Evolutionary conservation across 2,329 filamentous ascomycete genomes (phyloP), one percentile per base, ranked within the genome.

Genomic region (Colletotrichum sojae): DNA sequence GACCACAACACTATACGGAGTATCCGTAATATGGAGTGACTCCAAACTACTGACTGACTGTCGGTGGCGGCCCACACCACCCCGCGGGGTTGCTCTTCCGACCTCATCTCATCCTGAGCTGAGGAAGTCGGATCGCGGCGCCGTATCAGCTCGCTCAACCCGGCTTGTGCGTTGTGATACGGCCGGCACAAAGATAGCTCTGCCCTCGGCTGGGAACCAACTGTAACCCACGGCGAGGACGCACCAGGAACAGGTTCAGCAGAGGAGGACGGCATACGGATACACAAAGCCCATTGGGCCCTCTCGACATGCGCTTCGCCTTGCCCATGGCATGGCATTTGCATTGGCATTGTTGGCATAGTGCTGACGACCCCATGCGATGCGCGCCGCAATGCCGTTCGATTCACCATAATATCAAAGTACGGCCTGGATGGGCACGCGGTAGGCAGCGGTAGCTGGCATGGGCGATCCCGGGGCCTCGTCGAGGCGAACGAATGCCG

Each of bases 51-150:
- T 10, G 31, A 36, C 31, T 36, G 31, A 36, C 31, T 36, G 31
- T 36, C 31, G 9, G 8, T 36, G 31, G 31, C 31, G 31, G 31
- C 18, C 20, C 20, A 53, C 27, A 54, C 61, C 61, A 27, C 61
- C 45, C 58, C 59, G 36, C 58, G 43, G 54, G 43, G 18, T 64
- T 52, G 31, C n/a, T 51, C 36, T 52, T 20, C 52, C 48, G 61
- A 65, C 53, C 61, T 59, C 61, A 55, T 59, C 62, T 55, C 66
- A 51, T 45, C 15, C 22, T 59, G 66, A 69, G 66, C 66, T 66
- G 61, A 69, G 61, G 16, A 55, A 10, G 40, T 66, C 62, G 62
- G 55, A 66, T 60, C 62, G 62, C 22, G 62, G 36, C 45, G 62
- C 55, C 51, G 66, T 52, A 55, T 56, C 62, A 69, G 66, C 66